Evolutionary conservation across 805 yeast genomes (phyloP).

Genomic region (Candida vaughaniae): DNA sequence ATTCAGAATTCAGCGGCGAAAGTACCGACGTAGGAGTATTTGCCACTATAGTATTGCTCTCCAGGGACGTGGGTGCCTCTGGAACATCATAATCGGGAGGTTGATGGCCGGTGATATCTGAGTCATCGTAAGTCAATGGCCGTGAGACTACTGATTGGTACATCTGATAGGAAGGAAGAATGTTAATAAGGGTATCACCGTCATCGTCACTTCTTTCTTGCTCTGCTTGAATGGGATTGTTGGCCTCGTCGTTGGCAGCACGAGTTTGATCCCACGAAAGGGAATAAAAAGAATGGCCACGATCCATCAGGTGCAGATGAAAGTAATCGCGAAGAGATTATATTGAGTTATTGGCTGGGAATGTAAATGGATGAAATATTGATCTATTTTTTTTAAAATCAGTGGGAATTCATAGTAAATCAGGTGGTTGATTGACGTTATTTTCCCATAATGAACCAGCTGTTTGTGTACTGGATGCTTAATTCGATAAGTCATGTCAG

Average conservation of each 20-base stretch:
- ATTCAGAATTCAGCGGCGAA: conserved; percentile 5
- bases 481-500: too few relatives aligned
- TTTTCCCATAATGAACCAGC: too few relatives aligned
- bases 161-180: conserved; percentile 42
- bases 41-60: not conserved
- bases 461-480: too few relatives aligned
- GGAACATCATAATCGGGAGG: conserved; percentile 35
- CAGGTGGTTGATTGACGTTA: too few relatives aligned
- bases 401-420: too few relatives aligned
- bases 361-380: too few relatives aligned
- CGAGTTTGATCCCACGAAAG: conserved; percentile 2
- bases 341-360: too few relatives aligned
- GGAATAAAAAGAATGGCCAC: conserved; percentile 1
- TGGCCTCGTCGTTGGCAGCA: not conserved
- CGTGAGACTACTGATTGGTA: conserved; percentile 28
- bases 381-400: too few relatives aligned
- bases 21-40: conserved; percentile 2
- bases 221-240: not conserved
- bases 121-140: conserved; percentile 5
- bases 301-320: too few relatives aligned
- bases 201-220: conserved; percentile 2
- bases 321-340: too few relatives aligned
- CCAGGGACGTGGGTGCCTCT: not conserved
- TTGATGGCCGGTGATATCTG: conserved; percentile 23
- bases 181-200: conserved; percentile 26